Evolutionary conservation across 345 rosid genomes (phyloP), one percentile per base, ranked within the genome.

Genomic region (Sapria himalayana): DNA sequence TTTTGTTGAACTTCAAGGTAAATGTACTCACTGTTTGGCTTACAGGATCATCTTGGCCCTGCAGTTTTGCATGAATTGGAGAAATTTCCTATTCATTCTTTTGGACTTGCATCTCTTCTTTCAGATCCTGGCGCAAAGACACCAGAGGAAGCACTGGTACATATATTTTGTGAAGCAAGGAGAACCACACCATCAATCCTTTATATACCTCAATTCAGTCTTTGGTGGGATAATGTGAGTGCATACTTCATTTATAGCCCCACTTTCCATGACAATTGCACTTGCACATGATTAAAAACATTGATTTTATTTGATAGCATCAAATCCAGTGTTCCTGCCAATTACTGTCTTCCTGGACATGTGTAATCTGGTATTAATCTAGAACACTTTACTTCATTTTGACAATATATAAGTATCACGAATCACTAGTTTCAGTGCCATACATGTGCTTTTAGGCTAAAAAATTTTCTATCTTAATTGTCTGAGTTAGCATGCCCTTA

Each of bases 1-100:
- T 45, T 35, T n/a, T n/a, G n/a, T n/a, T 42, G 47, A 71, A 17
- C 45, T 56, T 41, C 33, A 58, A 57, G 56, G 70, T 67, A 45
- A 74, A 57, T 67, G 27, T 67, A 78, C 85, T 67, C 57, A 73
- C 92, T 72, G 70, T 72, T 65, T 59, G 70, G 66, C 57, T 63
- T 60, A 57, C 92, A 89, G 95, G 98, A 89, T 79, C 98, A 89
- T 64, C 77, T 89, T 46, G 98, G 98, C 62, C 98, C 98, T 57
- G 93, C 98, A 31, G 60, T 89, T 57, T 59, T 89, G 43, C 98
- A 89, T 58, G 92, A 89, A 60, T 66, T 89, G 61, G 98, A 89
- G 74, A 89, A 79, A 34, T 79, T 79, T 63, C 98, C 98, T 15
- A 84, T 89, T 50, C 94, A 79, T 56, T 84, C 95, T 34, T 76